phyloP scores from a whole-genome alignment of 495 filamentous ascomycete species.

The Podospora australis region DNA sequence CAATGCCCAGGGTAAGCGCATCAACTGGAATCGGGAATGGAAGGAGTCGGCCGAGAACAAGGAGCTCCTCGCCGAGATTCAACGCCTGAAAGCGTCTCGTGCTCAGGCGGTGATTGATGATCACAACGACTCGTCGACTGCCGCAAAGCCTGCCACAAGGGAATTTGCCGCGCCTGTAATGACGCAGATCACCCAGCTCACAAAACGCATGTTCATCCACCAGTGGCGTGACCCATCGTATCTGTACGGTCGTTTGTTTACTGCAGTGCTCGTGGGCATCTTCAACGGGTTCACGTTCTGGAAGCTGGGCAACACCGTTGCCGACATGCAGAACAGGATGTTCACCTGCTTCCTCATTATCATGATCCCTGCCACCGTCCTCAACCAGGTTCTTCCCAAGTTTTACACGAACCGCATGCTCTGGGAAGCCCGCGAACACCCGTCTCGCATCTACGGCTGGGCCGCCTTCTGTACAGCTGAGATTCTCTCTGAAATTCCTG shows the following conservation, averaged over 20 bases:
- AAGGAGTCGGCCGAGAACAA: slow-evolving; percentile 60
- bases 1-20: slow-evolving; percentile 59
- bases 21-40: slow-evolving; percentile 81
- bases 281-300: slow-evolving; percentile 91
- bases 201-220: slow-evolving; percentile 63
- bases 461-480: slow-evolving; percentile 73
- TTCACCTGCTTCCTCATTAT: slow-evolving; percentile 73
- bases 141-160: neutral
- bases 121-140: slow-evolving; percentile 22
- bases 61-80: slow-evolving; percentile 61
- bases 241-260: slow-evolving; percentile 59
- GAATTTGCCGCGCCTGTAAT: slow-evolving; percentile 33
- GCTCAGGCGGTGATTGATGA: slow-evolving; percentile 13
- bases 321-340: slow-evolving; percentile 74
- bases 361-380: slow-evolving; percentile 61
- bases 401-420: slow-evolving; percentile 73
- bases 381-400: slow-evolving; percentile 74
- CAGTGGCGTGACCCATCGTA: slow-evolving; percentile 77
- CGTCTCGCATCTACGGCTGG: slow-evolving; percentile 76
- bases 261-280: slow-evolving; percentile 47
- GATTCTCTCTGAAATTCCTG: slow-evolving; percentile 70
- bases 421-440: slow-evolving; percentile 71
- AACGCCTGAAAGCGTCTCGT: slow-evolving; percentile 46
- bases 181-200: slow-evolving; percentile 42
- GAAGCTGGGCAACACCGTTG: slow-evolving; percentile 57